Base-by-base conservation (phyloP, 2,329 filamentous ascomycete genomes). In the Apiospora hydei region DNA sequence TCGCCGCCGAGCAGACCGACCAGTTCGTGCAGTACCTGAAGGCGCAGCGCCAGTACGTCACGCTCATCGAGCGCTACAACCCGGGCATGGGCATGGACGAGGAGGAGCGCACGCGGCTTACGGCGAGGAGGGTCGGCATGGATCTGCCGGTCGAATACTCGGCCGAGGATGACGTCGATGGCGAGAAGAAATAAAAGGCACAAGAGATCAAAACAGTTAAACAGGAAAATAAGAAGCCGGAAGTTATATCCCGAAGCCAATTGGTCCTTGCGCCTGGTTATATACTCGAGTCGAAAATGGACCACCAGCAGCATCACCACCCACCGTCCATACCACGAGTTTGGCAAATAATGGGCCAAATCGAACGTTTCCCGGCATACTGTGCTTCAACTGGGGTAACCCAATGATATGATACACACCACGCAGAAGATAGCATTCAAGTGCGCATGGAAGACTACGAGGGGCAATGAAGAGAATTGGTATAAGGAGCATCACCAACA, bases 11-110 rank as follows among this genome's bases (percentile, higher is more conserved):
- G 82, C 85, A 94, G 76, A 92, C 90, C n/a, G 90, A 94, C 75
- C 94, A 98, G 82, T 90, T 94, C 76, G 83, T 95, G 38, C 88
- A 90, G 72, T 98, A 98, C 81, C 87, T 96, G 26, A 90, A 90
- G 77, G 92, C 95, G n/a, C 96, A 99, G 85, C 88, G 95, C 70
- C 89, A 90, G 80, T 98, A 98, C 81, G 88, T 90, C 38, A 92
- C 90, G 21, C 84, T 98, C 61, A 82, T 98, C 49, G 95, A 98
- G 83, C 88, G 95, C 77, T 98, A 99, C 84, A 98, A 98, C 82
- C 95, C 95, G 0, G 95, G 95, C 24, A 94, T 97, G 90, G 89
- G 90, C 76, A 94, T 98, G 92, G 90, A 93, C 76, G 92, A 91
- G 80, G 91, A 97, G 83, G 95, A 98, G 85, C 88, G 94, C 73